phyloP scores from a whole-genome alignment of 1,139 yeast species.

The Lodderomyces elongisporus region DNA sequence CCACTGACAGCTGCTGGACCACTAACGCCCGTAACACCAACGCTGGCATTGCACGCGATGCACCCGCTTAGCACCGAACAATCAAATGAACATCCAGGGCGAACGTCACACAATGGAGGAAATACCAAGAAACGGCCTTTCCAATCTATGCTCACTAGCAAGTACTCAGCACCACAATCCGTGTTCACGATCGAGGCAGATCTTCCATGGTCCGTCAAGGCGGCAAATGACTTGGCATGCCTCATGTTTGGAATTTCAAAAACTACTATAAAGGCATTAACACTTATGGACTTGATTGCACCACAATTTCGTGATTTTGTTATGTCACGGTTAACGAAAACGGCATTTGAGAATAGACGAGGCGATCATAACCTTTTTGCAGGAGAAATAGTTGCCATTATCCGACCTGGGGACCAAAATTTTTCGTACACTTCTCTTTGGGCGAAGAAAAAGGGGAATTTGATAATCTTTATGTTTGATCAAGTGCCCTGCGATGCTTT shows the following conservation, averaged over 20 bases:
- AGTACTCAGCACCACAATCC: conserved; percentile 70
- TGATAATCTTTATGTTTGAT: conserved; percentile 80
- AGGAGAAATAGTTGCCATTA: conserved; percentile 56
- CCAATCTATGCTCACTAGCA: conserved; percentile 60
- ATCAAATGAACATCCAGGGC: not conserved
- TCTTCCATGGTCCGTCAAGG: conserved; percentile 77
- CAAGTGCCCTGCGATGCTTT: conserved; percentile 81
- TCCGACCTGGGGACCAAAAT: conserved; percentile 44
- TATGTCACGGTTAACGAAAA: conserved; percentile 45
- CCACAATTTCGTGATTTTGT: conserved; percentile 69
- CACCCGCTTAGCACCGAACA: not conserved
- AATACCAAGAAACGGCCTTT: conserved; percentile 39
- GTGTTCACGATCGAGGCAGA: conserved; percentile 73
- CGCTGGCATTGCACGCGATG: not conserved
- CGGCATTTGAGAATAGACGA: conserved; percentile 10
- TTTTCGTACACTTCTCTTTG: conserved; percentile 79
- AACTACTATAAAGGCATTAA: conserved; percentile 54
- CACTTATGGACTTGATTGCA: conserved; percentile 72
- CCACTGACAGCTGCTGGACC: no score
- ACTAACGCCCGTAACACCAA: no score
- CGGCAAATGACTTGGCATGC: conserved; percentile 88
- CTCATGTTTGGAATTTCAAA: conserved; percentile 79
- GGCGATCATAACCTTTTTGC: conserved; percentile 37
- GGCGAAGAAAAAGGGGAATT: conserved; percentile 72
- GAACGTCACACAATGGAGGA: conserved; percentile 1